Percentiles rank a stretch among this genome's conserved stretches.
These are phyloP conservation scores for Neurospora sp. DNA, from an alignment of 495 filamentous ascomycete species.

Conservation along the genomic window DNA sequence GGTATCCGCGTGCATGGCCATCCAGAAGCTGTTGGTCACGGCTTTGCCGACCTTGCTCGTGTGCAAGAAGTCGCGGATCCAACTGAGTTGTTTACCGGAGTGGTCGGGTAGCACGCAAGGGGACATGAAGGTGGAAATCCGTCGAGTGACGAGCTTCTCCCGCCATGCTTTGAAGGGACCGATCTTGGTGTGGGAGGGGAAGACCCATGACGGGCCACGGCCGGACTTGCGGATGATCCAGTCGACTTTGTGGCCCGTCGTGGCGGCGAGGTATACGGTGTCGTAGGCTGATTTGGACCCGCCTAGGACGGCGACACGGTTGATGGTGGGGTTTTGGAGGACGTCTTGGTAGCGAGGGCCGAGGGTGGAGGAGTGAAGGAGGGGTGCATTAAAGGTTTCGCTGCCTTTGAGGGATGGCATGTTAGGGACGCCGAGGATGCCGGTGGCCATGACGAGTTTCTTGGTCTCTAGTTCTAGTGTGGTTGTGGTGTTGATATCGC, in stretches of 20 bases:
- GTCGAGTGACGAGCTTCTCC: slow-evolving; percentile 35
- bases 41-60: slow-evolving; percentile 48
- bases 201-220: slow-evolving; percentile 59
- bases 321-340: slow-evolving; percentile 10
- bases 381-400: slow-evolving; percentile 42
- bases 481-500: neutral
- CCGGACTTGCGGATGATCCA: slow-evolving; percentile 67
- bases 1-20: slow-evolving; percentile 42
- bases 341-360: slow-evolving; percentile 12
- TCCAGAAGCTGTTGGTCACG: slow-evolving; percentile 54
- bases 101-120: slow-evolving; percentile 13
- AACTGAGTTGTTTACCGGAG: slow-evolving; percentile 9
- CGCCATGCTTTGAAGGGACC: slow-evolving; percentile 18
- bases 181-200: slow-evolving; percentile 22
- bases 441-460: slow-evolving; percentile 63
- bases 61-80: slow-evolving; percentile 31
- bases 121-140: slow-evolving; percentile 34
- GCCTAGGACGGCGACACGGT: slow-evolving; percentile 48
- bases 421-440: slow-evolving; percentile 53
- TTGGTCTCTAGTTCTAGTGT: slow-evolving; percentile 6
- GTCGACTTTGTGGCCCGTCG: slow-evolving; percentile 50
- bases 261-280: slow-evolving; percentile 53
- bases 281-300: slow-evolving; percentile 69
- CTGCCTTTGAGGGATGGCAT: slow-evolving; percentile 35
- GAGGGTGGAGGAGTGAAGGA: slow-evolving; percentile 55